Percentiles rank a stretch among this genome's conserved stretches.
These are phyloP conservation scores for Chytriomyces confervae DNA, from an alignment of 192 early-diverging fungal species.

Conservation along the genomic window DNA sequence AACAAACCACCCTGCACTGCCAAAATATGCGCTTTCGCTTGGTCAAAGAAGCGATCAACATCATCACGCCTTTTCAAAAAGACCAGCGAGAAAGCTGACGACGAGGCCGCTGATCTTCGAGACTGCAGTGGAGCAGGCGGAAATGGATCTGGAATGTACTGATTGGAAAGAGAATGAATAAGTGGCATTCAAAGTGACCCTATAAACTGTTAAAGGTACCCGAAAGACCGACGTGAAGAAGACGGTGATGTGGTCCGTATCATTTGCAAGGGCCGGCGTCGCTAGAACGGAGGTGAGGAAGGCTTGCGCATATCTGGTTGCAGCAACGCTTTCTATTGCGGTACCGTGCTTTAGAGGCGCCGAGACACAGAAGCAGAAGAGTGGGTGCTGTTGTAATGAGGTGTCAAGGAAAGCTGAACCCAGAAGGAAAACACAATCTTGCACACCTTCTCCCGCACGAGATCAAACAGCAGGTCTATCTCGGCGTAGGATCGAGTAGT, in stretches of 20 bases:
- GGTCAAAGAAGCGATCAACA: conserved; percentile 20
- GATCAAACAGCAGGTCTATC: background rate
- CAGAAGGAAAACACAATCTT: too few species aligned
- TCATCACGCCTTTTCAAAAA: conserved; percentile 21
- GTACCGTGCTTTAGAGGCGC: background rate
- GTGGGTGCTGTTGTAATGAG: background rate
- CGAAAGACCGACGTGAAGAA: background rate
- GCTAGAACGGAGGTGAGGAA: too few species aligned
- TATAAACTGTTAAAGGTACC: too few species aligned
- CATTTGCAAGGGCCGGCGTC: too few species aligned
- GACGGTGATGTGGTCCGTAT: too few species aligned
- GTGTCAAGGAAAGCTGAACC: background rate
- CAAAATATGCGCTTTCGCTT: conserved; percentile 8
- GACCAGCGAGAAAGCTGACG: conserved; percentile 9
- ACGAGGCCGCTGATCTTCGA: background rate
- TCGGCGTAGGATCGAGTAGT: background rate
- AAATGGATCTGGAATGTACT: background rate
- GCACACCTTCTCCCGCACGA: background rate
- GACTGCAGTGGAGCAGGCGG: background rate
- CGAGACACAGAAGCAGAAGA: background rate
- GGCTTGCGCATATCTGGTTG: too few species aligned
- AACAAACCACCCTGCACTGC: background rate
- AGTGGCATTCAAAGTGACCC: too few species aligned
- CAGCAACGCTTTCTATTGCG: background rate
- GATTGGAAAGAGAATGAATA: background rate